A percentile compares a stretch with the other conserved stretches of the same genome.
Conservation (phyloP, 148 eudicot species). For the Amaranthus palmeri region DNA sequence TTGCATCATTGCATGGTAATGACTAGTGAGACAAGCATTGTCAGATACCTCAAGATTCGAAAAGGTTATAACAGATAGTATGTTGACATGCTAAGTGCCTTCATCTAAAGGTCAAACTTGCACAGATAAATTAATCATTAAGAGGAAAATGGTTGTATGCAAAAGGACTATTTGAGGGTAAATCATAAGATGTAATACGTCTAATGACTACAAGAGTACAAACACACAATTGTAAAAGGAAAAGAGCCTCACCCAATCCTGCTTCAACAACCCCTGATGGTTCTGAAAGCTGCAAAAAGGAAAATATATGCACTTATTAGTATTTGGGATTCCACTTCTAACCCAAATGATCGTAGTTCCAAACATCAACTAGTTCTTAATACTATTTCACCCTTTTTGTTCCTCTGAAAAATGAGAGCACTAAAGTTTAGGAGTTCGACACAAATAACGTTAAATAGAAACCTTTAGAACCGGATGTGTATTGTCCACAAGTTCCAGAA, state of each 20-base stretch:
- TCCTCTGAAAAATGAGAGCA: background rate
- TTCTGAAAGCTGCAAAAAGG: conserved; percentile 76
- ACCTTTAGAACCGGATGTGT: background rate
- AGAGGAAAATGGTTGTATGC: too few relatives aligned
- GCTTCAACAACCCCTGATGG: conserved; percentile 91
- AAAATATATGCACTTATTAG: background rate
- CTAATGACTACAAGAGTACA: background rate
- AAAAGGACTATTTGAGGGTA: too few relatives aligned
- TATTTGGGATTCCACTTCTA: background rate
- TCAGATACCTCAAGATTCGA: background rate
- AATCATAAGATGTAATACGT: too few relatives aligned
- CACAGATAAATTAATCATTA: too few relatives aligned
- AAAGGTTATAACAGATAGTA: too few relatives aligned
- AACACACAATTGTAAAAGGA: background rate
- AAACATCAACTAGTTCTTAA: background rate
- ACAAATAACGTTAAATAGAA: background rate
- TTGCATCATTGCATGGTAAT: background rate
- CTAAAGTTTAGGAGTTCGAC: background rate
- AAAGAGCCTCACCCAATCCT: conserved; percentile 52
- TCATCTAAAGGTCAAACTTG: too few relatives aligned
- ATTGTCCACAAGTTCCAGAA: background rate
- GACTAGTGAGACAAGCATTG: background rate
- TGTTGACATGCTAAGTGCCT: too few relatives aligned
- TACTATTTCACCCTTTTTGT: background rate
- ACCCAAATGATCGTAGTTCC: background rate